These are phyloP conservation scores for Nitzschia sp. DNA, from an alignment of 108 stramenopile genomes.

Conservation along the genomic window DNA sequence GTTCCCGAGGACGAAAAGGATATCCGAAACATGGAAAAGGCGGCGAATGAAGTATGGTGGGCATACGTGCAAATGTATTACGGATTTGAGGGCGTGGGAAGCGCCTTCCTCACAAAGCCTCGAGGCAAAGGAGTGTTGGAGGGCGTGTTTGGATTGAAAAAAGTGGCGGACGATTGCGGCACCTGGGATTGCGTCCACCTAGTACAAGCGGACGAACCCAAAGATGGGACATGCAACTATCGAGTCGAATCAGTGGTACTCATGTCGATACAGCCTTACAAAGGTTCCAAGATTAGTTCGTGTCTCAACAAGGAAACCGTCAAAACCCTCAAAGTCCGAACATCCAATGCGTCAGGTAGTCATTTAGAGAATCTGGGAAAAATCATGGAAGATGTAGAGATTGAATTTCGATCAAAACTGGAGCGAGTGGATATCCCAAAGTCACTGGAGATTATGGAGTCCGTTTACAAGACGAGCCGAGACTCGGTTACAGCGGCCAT, in stretches of 20 bases:
- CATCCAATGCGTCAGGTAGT: slow-evolving; percentile 13
- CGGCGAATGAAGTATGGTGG: slow-evolving; percentile 93
- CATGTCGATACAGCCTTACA: slow-evolving; percentile 45
- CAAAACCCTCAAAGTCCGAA: slow-evolving; percentile 9
- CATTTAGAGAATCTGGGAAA: slow-evolving; percentile 93
- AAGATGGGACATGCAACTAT: slow-evolving; percentile 38
- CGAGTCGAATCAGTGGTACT: slow-evolving; percentile 85
- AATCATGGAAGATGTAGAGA: slow-evolving; percentile 95
- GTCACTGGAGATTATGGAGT: slow-evolving; percentile 81
- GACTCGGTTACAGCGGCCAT: slow-evolving; percentile 24
- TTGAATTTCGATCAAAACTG: slow-evolving; percentile 73
- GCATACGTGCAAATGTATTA: slow-evolving; percentile 93
- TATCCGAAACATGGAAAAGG: slow-evolving; percentile 45
- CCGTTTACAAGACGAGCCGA: slow-evolving; percentile 50
- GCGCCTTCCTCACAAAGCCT: slow-evolving; percentile 85
- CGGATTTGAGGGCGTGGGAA: slow-evolving; percentile 65
- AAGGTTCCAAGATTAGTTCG: slow-evolving; percentile 47
- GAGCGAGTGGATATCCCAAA: slow-evolving; percentile 90
- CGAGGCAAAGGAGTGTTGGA: slow-evolving; percentile 19
- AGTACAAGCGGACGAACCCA: slow-evolving; percentile 66
- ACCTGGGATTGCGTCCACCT: slow-evolving; percentile 93
- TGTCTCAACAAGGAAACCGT: slow-evolving; percentile 38
- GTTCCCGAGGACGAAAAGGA: slow-evolving; percentile 12
- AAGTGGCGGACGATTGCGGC: slow-evolving; percentile 48
- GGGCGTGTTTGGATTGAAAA: slow-evolving; percentile 88